phyloP scores from a whole-genome alignment of 2,329 filamentous ascomycete species.

The Aspergillus sp. region DNA sequence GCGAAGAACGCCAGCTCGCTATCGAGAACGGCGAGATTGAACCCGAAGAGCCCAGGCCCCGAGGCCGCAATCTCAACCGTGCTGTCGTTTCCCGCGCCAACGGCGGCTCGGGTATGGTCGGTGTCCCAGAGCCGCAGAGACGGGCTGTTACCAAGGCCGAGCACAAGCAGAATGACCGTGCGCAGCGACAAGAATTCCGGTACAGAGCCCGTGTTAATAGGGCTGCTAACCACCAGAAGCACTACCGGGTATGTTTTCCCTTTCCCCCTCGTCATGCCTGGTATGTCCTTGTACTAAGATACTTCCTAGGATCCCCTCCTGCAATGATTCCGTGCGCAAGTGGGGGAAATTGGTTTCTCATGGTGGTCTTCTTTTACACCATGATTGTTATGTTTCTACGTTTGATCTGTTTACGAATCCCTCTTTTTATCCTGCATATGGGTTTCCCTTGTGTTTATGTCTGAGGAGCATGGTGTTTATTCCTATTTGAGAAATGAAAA shows the following conservation, averaged over 20 bases:
- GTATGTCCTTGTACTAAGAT: constrained; percentile 11
- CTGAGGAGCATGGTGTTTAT: no score
- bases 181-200: constrained; percentile 54
- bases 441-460: no score
- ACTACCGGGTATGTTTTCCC: constrained; percentile 52
- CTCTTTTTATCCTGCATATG: no score
- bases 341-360: neutral
- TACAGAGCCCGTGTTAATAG: constrained; percentile 67
- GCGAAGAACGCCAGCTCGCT: constrained; percentile 56
- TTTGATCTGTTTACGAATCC: neutral
- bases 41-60: constrained; percentile 38
- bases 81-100: constrained; percentile 61
- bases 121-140: constrained; percentile 70
- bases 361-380: neutral
- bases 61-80: constrained; percentile 39
- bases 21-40: constrained; percentile 47
- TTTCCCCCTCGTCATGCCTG: neutral
- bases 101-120: constrained; percentile 68
- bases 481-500: no score
- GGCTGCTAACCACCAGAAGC: constrained; percentile 70
- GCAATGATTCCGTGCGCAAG: constrained; percentile 32
- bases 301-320: constrained; percentile 44
- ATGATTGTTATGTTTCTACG: neutral
- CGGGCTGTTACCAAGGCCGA: constrained; percentile 59
- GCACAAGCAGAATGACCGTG: constrained; percentile 60